Evolutionary conservation across 176 grass and related monocot genomes (phyloP), one percentile per base, ranked within the genome.

Genomic region (Musa schizocarpa): DNA sequence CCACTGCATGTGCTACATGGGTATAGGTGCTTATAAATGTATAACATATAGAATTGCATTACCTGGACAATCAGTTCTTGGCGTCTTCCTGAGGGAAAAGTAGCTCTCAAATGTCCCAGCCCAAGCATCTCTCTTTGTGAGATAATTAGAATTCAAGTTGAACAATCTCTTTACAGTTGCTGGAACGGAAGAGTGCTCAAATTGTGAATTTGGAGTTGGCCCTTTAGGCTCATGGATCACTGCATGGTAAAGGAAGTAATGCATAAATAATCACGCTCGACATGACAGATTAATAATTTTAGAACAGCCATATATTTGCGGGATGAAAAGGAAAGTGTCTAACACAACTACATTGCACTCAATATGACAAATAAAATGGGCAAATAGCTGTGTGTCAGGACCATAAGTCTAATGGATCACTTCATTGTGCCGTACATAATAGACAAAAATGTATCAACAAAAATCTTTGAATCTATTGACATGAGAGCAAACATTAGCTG

Each of bases 51-150:
- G 21, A 74, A 43, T 43, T 43, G 34, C 34, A 43, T 43, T 82
- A 98, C 88, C 94, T 78, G 90, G 94, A 22, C 88, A 99, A 78
- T 99, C 90, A 69, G 86, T 94, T 64, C 95, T 77, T 52, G 95
- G 90, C 25, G 90, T 89, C 22, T 85, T 85, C 8, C 82, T 50
- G 55, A 94, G 65, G 61, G 78, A 82, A 49, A 99, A 80, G 73
- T 84, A 82, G 77, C 63, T 83, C 73, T 99, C 95, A 71, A 94
- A 99, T 53, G 90, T 91, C 11, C 86, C 90, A 59, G 88, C 88
- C 90, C 95, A 94, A 81, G 84, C 81, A 72, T 99, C 95, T 80
- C 88, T 91, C 84, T 94, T 99, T 54, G 95, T 99, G 19, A 99
- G 88, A 63, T 82, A 99, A 73, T 93, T 91, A 20, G 90, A 87